Evolutionary conservation across 768 basidiomycete genomes (phyloP).

Genomic region (Trametes cinnabarina): DNA sequence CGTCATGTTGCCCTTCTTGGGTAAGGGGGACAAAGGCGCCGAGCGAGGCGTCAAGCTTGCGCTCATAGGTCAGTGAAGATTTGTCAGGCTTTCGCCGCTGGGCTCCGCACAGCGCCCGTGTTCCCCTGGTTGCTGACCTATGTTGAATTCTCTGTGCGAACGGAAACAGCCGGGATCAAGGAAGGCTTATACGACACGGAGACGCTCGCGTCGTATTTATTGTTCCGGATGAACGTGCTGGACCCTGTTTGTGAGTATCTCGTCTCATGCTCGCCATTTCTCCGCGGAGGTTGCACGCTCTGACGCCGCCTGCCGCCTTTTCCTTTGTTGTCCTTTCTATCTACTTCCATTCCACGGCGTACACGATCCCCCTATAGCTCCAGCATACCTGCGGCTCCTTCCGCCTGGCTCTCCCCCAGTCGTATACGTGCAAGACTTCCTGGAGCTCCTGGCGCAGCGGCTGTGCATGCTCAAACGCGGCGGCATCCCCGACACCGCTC

Average conservation of each 20-base stretch:
- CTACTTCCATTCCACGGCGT: slow-evolving; percentile 5
- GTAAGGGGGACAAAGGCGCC: slow-evolving; percentile 78
- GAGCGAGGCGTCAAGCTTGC: slow-evolving; percentile 93
- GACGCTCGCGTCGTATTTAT: slow-evolving; percentile 78
- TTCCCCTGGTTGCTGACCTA: slow-evolving; percentile 2
- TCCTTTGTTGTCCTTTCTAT: neutral
- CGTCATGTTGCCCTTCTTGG: slow-evolving; percentile 94
- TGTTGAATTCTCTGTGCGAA: neutral
- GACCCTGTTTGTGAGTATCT: slow-evolving; percentile 61
- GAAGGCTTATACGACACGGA: slow-evolving; percentile 88
- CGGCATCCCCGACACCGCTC: slow-evolving; percentile 62
- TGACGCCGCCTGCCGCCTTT: neutral
- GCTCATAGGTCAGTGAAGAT: slow-evolving; percentile 71
- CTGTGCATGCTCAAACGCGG: slow-evolving; percentile 84
- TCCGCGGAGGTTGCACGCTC: neutral
- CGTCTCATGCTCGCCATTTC: slow-evolving; percentile 1
- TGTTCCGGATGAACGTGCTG: slow-evolving; percentile 80
- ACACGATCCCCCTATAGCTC: slow-evolving; percentile 40
- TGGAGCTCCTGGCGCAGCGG: slow-evolving; percentile 65
- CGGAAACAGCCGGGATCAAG: slow-evolving; percentile 82
- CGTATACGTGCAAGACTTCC: slow-evolving; percentile 60
- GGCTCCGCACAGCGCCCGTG: neutral
- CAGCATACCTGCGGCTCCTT: slow-evolving; percentile 66
- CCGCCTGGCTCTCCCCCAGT: slow-evolving; percentile 55
- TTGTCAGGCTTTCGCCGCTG: neutral